Evolutionary conservation across 257 asterid species (phyloP), one percentile per base, ranked within the genome.

Genomic region (Jaltomata sinuosa): DNA sequence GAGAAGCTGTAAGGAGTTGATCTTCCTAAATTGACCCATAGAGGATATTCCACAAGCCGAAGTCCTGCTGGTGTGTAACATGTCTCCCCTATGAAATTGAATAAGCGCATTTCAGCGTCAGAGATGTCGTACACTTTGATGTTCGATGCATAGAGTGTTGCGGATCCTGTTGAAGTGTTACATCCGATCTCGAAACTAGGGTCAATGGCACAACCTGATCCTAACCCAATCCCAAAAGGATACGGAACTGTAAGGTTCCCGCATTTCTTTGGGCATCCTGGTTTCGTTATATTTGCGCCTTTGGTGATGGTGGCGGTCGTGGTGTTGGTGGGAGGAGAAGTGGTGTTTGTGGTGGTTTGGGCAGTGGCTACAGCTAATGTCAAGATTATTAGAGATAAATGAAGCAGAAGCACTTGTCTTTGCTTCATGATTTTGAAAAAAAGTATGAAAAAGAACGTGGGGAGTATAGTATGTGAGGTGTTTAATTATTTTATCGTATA

Each of bases 1-100:
- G 98, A 92, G 85, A 90, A 93, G 84, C 89, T 90, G 88, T 59
- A 92, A 1, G 95, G 89, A 1, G 31, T 29, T 22, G 90, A 84
- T 7, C 27, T 19, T 11, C 18, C 55, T 54, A 92, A 83, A 72
- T 65, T 3, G 0, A 88, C 38, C 53, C 88, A 84, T 55, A 90
- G 85, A 1, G 7, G 2, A 77, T 61, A 78, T 0, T 11, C 3
- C 0, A 12, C 2, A 22, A 3, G 62, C 8, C 62, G 0, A 2
- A 67, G 61, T 25, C 95, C 95, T 4, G 79, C 1, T 2, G 67
- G n/a, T 78, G 85, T 84, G 87, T 90, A 93, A 87, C 98, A 94
- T 36, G 0, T 83, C 49, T 27, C 38, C 1, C 94, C 92, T 5
- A 93, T 50, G 27, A 50, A 62, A 89, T 86, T 94, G 38, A 91